Evolutionary conservation across 495 filamentous ascomycete species (phyloP).

Genomic region (Entonaema liquescens): DNA sequence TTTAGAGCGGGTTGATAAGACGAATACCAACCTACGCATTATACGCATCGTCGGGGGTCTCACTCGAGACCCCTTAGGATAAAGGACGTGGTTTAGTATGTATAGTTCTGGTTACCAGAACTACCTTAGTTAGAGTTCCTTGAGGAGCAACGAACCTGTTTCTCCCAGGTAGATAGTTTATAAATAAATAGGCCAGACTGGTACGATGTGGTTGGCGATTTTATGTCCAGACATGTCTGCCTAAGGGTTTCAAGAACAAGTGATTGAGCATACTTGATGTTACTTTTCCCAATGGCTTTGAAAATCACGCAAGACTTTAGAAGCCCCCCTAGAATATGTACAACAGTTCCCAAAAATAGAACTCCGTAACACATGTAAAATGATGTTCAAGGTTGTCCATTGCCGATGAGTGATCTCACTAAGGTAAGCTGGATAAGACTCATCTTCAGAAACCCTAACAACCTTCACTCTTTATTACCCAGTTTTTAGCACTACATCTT

Average conservation of each 20-base stretch:
- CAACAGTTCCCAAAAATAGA: background rate
- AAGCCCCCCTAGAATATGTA: background rate
- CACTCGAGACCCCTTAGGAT: too few relatives aligned
- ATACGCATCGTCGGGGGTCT: too few relatives aligned
- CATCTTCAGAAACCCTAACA: constrained; percentile 32
- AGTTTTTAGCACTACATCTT: background rate
- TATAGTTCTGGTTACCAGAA: too few relatives aligned
- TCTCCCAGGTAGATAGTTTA: background rate
- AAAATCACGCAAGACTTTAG: too few relatives aligned
- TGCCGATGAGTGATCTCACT: constrained; percentile 9
- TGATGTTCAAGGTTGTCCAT: background rate
- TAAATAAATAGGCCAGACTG: background rate
- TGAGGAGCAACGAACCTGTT: too few relatives aligned
- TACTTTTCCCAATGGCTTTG: too few relatives aligned
- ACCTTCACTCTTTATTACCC: constrained; percentile 29
- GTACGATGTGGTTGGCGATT: background rate
- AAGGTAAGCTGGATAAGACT: constrained; percentile 19
- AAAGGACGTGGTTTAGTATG: too few relatives aligned
- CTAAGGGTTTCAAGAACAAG: constrained; percentile 25
- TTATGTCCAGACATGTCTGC: too few relatives aligned
- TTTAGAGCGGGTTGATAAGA: too few relatives aligned
- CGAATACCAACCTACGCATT: too few relatives aligned
- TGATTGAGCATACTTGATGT: too few relatives aligned
- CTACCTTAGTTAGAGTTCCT: too few relatives aligned
- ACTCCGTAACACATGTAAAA: background rate